Base-by-base conservation (phyloP, 192 early-diverging fungal genomes). In the Podila verticillata region DNA sequence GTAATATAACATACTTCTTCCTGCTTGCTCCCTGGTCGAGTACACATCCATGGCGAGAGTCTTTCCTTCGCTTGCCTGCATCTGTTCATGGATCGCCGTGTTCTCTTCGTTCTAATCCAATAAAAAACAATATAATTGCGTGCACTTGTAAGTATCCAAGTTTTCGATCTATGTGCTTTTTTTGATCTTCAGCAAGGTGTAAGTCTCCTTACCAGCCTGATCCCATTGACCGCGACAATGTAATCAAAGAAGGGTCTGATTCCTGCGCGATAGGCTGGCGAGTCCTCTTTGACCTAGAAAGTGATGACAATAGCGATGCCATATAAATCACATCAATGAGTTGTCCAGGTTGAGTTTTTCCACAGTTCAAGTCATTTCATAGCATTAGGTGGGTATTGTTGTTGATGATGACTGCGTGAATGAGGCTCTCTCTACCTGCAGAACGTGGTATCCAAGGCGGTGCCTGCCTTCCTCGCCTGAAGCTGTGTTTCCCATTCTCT, bases 191-290 rank as follows among this genome's bases (percentile, higher is more conserved):
- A 26, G 22, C 51, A 26, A 22, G 20, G 51, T 5, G 17, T 26
- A 87, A 7, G 5, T 24, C 15, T 47, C 15, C 51, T 24, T 54
- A 54, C 51, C 66, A 92, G 72, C 28, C 74, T 63, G 39, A 82
- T 67, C 22, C 89, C 91, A 49, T 93, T 89, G 29, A 91, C 82
- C 12, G 82, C 77, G 15, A 90, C 82, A 64, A 94, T 90, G 62
- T 89, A 94, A 72, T 94, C 93, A 73, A 94, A 94, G 70, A 93
- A 93, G 5, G 87, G 91, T 29, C 91, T 86, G 35, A 94, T 85
- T 20, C 92, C 92, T 63, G 87, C 89, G 15, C 61, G 73, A 54
- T 87, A 83, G 15, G 92, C 90, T 19, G 93, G 92, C 5, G 93
- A 92, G 68, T 87, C 85, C 35, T 88, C 87, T 36, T 87, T 82